Evolutionary conservation across 1,139 yeast genomes (phyloP).

Genomic region (Yamadazyma oceani): DNA sequence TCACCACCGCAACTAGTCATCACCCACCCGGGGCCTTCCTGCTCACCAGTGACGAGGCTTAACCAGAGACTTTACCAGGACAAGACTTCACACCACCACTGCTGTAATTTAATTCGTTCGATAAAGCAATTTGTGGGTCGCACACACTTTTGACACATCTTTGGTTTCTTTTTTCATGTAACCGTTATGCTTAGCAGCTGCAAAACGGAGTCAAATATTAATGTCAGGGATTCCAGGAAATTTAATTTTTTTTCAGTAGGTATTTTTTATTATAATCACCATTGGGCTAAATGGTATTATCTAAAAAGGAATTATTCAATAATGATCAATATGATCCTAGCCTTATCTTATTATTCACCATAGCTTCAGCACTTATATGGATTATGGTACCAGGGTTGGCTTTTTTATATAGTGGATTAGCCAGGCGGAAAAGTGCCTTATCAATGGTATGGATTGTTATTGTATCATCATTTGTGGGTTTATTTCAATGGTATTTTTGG

Average conservation of each 20-base stretch:
- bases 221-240: no score
- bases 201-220: no score
- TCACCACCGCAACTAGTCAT: no score
- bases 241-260: no score
- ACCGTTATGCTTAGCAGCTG: no score
- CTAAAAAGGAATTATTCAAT: conserved; percentile 36
- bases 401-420: conserved; percentile 87
- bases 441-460: conserved; percentile 84
- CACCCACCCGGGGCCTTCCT: no score
- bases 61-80: not conserved
- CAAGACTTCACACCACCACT: not conserved
- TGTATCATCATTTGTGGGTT: conserved; percentile 75
- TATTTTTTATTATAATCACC: no score
- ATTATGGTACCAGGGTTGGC: conserved; percentile 96
- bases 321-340: conserved; percentile 45
- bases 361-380: conserved; percentile 76
- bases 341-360: conserved; percentile 43
- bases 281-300: not conserved
- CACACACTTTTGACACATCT: no score
- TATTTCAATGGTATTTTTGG: conserved; percentile 97
- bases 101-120: conserved; percentile 3
- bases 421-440: conserved; percentile 87
- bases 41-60: not conserved
- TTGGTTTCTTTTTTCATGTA: no score
- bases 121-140: not conserved